Base-by-base conservation (phyloP, 73 alveolate species). In the Blepharisma stoltei region DNA sequence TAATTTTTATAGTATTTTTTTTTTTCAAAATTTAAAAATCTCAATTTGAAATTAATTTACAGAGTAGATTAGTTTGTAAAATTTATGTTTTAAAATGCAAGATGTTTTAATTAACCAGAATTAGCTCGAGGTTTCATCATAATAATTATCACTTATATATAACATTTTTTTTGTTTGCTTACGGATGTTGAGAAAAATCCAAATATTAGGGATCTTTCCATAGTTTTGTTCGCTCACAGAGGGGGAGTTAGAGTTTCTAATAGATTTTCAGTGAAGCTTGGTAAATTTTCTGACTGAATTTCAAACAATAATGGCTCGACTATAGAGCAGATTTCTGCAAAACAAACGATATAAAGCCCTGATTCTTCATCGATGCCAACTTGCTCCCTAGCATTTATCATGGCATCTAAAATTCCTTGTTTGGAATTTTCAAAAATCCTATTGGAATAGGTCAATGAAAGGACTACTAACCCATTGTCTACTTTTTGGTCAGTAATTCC, bases 401-500 rank as follows among this genome's bases (percentile, higher is more conserved):
- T 67, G 32, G 81, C 71, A 52, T 79, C 86, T 9, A 78, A 47
- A 45, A 84, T 70, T 18, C 81, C 23, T 37, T 88, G 89, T 54
- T 43, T 53, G 20, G 86, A 68, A 11, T 83, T 76, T 27, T 77
- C 50, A 55, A 83, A 90, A n/a, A 82, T 55, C 68, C 83, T 83
- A 44, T 71, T 65, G 8, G 86, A 68, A 54, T 78, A 88, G 0
- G 89, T 82, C 14, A 67, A 67, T 27, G 87, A 79, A 5, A 88
- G 81, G 49, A 47, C 21, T 8, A 70, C 67, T 70, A 79, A 82
- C 7, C 95, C 95, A 69, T 80, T 84, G 32, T 83, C 80, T 6
- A 88, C 48, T 6, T 76, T 38, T 8, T 75, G 78, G 50, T 88
- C 95, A 38, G 49, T 84, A 18, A 88, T 71, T 14, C 95, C 95